These are phyloP conservation scores for Aethionema arabicum DNA, from an alignment of 345 rosid genomes.

Conservation along the genomic window DNA sequence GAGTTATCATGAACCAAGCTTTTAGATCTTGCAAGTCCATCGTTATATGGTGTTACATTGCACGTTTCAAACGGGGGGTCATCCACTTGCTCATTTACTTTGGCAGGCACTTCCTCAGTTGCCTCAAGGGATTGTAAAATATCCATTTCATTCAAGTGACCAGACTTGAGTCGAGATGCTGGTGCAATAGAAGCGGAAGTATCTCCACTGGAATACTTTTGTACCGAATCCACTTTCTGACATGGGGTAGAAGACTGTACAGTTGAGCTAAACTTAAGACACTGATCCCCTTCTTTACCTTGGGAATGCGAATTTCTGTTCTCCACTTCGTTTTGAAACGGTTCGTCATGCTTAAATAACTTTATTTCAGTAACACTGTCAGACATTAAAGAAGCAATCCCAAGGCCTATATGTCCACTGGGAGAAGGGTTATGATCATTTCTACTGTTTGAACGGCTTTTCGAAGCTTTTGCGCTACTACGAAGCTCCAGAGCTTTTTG, in stretches of 20 bases:
- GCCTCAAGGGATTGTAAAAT: constrained; percentile 18
- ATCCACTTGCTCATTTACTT: constrained; percentile 36
- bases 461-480: constrained; percentile 54
- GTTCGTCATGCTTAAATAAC: constrained; percentile 38
- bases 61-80: constrained; percentile 36
- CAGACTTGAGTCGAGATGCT: constrained; percentile 24
- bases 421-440: constrained; percentile 30
- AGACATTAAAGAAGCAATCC: constrained; percentile 44
- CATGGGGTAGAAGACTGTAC: constrained; percentile 23
- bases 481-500: constrained; percentile 66
- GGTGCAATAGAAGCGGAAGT: constrained; percentile 26
- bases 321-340: constrained; percentile 30
- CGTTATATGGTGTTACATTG: constrained; percentile 29
- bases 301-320: constrained; percentile 33
- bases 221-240: constrained; percentile 19
- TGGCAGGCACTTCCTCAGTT: constrained; percentile 16
- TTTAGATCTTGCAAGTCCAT: constrained; percentile 40
- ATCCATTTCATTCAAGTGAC: constrained; percentile 20
- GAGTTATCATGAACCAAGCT: constrained; percentile 31
- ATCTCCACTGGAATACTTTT: constrained; percentile 16
- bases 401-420: constrained; percentile 31
- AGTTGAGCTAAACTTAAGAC: constrained; percentile 19
- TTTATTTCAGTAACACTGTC: constrained; percentile 37
- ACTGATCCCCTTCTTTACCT: constrained; percentile 23
- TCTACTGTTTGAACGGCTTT: constrained; percentile 34